phyloP scores from a whole-genome alignment of 2,329 filamentous ascomycete species.

The Acarospora socialis region DNA sequence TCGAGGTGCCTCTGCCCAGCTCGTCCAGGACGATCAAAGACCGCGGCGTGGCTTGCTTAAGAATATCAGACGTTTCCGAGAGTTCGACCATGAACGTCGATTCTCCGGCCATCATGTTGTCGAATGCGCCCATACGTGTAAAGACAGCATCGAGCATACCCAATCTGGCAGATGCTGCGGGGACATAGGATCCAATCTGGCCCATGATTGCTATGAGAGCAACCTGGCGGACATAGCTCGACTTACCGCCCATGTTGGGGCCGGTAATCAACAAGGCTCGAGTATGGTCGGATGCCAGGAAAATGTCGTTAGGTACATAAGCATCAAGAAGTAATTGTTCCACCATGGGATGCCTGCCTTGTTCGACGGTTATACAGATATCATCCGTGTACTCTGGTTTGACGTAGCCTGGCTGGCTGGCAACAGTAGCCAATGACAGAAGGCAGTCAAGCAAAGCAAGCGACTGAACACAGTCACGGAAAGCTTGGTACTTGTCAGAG shows the following conservation, averaged over 20 bases:
- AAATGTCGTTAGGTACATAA: constrained; percentile 83
- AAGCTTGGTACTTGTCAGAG: constrained; percentile 68
- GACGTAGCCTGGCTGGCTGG: constrained; percentile 72
- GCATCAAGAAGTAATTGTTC: constrained; percentile 73
- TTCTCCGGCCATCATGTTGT: constrained; percentile 91
- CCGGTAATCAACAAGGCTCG: constrained; percentile 82
- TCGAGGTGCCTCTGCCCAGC: constrained; percentile 81
- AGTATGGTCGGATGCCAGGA: constrained; percentile 49
- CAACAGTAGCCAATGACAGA: constrained; percentile 70
- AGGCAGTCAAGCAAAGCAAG: constrained; percentile 84
- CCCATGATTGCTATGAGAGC: constrained; percentile 88
- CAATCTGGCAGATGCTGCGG: constrained; percentile 57
- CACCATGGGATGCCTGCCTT: constrained; percentile 87
- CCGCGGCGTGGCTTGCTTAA: constrained; percentile 73
- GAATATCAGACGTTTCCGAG: constrained; percentile 77
- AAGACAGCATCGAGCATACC: constrained; percentile 84
- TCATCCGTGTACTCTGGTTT: constrained; percentile 57
- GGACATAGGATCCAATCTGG: constrained; percentile 89
- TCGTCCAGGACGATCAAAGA: constrained; percentile 89
- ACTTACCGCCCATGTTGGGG: constrained; percentile 98
- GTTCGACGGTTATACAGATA: constrained; percentile 53
- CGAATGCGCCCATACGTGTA: constrained; percentile 89
- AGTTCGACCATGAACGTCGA: constrained; percentile 98
- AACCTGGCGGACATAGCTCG: constrained; percentile 86
- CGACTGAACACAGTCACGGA: constrained; percentile 76